Conservation (phyloP, 148 eudicot genomes). For the Hydrangea macrophylla region DNA sequence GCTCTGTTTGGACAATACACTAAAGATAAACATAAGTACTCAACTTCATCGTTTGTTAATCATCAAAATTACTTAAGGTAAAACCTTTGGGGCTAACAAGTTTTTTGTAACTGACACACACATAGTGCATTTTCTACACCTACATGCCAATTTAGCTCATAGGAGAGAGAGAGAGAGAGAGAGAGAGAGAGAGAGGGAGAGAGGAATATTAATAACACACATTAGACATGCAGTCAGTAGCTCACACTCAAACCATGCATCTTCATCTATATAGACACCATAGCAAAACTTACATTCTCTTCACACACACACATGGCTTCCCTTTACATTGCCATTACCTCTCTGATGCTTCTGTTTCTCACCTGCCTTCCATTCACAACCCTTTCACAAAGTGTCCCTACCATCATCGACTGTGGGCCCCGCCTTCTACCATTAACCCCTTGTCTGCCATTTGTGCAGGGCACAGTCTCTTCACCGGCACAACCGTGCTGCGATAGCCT, state of each 20-base stretch:
- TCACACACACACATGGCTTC: background rate
- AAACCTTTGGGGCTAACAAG: too few relatives aligned
- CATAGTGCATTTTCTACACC: too few relatives aligned
- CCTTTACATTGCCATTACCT: slow-evolving; percentile 6
- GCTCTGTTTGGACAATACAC: too few relatives aligned
- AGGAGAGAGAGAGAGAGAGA: too few relatives aligned
- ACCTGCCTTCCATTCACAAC: slow-evolving; percentile 16
- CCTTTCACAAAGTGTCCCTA: slow-evolving; percentile 37
- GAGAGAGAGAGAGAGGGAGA: background rate
- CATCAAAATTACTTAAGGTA: too few relatives aligned
- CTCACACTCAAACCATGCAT: slow-evolving; percentile 27
- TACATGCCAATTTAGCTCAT: too few relatives aligned
- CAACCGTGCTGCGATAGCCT: slow-evolving; percentile 53
- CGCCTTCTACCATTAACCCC: slow-evolving; percentile 42
- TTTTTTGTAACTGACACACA: too few relatives aligned
- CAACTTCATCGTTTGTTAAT: too few relatives aligned
- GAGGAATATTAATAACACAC: slow-evolving; percentile 36
- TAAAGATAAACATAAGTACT: too few relatives aligned
- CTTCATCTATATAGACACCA: slow-evolving; percentile 17
- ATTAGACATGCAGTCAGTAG: slow-evolving; percentile 23
- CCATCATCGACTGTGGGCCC: slow-evolving; percentile 39
- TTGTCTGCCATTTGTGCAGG: slow-evolving; percentile 66
- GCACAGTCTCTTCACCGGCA: slow-evolving; percentile 35
- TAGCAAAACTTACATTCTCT: slow-evolving; percentile 20
- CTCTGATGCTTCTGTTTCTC: slow-evolving; percentile 19